Conservation (phyloP, 345 rosid species). For the Eucalyptus shirleyi region DNA sequence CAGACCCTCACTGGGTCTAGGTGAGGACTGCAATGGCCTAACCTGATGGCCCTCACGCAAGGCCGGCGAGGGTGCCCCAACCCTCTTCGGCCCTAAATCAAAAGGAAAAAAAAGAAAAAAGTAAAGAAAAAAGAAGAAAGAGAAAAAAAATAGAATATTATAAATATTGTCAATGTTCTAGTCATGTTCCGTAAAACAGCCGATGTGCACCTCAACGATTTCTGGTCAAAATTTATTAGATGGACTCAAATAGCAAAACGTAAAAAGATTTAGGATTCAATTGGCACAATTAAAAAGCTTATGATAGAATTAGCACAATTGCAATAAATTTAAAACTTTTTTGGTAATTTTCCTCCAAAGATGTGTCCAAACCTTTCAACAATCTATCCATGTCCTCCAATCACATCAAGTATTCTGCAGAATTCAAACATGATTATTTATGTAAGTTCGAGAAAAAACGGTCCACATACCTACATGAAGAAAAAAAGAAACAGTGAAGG, state of each 20-base stretch:
- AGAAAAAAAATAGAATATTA: no score
- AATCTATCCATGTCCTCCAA: not conserved
- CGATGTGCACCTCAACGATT: accelerated
- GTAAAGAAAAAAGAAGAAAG: no score
- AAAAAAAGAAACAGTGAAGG: not conserved
- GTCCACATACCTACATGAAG: not conserved
- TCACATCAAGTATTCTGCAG: not conserved
- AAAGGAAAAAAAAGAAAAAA: no score
- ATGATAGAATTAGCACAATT: accelerated
- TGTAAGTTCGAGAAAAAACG: no score
- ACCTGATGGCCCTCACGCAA: no score
- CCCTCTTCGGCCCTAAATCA: no score
- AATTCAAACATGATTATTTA: no score
- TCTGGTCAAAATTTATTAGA: accelerated
- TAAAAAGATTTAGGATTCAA: no score
- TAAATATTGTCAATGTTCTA: accelerated
- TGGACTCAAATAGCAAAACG: no score
- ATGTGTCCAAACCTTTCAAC: not conserved
- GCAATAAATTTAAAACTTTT: no score
- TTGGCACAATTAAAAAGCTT: no score
- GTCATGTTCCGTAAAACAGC: accelerated
- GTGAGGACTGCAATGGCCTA: no score
- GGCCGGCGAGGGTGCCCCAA: accelerated
- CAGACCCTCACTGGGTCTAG: accelerated
- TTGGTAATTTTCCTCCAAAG: not conserved